These are phyloP conservation scores for Macaranga tanarius DNA, from an alignment of 441 rosid genomes.

Conservation along the genomic window DNA sequence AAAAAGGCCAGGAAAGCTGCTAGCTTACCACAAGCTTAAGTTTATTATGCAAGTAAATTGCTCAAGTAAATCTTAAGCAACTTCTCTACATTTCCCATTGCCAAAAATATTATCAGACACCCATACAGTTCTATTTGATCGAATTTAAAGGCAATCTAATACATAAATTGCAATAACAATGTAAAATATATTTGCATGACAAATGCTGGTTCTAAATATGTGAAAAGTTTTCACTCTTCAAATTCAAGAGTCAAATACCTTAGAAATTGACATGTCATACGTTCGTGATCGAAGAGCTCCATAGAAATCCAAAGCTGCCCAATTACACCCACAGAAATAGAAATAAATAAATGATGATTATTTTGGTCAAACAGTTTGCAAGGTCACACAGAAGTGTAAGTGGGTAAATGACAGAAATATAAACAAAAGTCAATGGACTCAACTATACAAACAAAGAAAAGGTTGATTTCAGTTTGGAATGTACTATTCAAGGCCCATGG, in stretches of 20 bases:
- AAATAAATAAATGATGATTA: conserved; percentile 5
- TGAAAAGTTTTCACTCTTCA: background rate
- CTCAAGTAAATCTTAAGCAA: background rate
- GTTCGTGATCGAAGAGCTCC: conserved; percentile 94
- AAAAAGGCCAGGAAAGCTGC: background rate
- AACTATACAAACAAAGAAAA: background rate
- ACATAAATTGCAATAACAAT: background rate
- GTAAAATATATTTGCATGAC: background rate
- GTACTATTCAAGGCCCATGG: too few relatives aligned
- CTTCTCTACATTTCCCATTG: background rate
- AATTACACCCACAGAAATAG: conserved; percentile 11
- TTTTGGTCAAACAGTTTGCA: background rate
- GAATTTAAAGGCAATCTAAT: background rate
- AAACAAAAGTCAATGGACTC: background rate
- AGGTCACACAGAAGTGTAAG: background rate
- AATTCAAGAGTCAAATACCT: conserved; percentile 42
- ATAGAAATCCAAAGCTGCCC: conserved; percentile 87
- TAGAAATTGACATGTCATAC: conserved; percentile 75
- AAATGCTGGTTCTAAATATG: background rate
- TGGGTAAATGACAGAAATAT: background rate
- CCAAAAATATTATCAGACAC: background rate
- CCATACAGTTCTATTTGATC: background rate
- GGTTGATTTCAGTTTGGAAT: too few relatives aligned
- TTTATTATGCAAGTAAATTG: background rate
- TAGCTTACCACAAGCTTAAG: conserved; percentile 1